These are phyloP conservation scores for Microbotryomycetes sp. DNA, from an alignment of 1,284 basidiomycete species.

Conservation along the genomic window DNA sequence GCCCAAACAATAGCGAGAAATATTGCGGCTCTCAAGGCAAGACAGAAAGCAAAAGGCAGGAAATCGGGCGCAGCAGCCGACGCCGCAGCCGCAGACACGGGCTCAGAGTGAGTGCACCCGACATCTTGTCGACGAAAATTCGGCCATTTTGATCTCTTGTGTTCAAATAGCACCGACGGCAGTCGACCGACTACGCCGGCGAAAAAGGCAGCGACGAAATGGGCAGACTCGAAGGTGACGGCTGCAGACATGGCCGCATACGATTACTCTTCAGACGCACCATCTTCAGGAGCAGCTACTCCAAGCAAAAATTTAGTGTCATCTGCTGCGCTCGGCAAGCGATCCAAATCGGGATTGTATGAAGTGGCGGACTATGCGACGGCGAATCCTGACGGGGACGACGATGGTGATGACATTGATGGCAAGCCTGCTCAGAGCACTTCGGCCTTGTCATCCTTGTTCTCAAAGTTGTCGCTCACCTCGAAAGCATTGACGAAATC, in stretches of 20 bases:
- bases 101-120: slow-evolving; percentile 21
- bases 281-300: not conserved
- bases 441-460: slow-evolving; percentile 50
- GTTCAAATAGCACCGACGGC: slow-evolving; percentile 15
- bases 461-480: slow-evolving; percentile 60
- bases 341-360: slow-evolving; percentile 56
- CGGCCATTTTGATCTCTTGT: slow-evolving; percentile 26
- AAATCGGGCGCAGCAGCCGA: slow-evolving; percentile 50
- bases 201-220: slow-evolving; percentile 37
- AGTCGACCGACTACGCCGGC: slow-evolving; percentile 6
- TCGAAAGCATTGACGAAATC: slow-evolving; percentile 69
- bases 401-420: slow-evolving; percentile 49
- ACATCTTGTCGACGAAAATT: slow-evolving; percentile 47
- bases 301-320: slow-evolving; percentile 51
- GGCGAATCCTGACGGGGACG: slow-evolving; percentile 37
- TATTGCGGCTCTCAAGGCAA: slow-evolving; percentile 78
- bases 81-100: slow-evolving; percentile 47
- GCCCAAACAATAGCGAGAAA: slow-evolving; percentile 87
- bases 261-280: slow-evolving; percentile 28
- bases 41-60: slow-evolving; percentile 54
- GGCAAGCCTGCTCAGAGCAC: slow-evolving; percentile 33
- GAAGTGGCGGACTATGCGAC: slow-evolving; percentile 35
- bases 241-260: slow-evolving; percentile 54
- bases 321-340: slow-evolving; percentile 66
- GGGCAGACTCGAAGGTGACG: slow-evolving; percentile 17